These are phyloP conservation scores for Trichoderma hamatum DNA, from an alignment of 2,329 filamentous ascomycete species.

Conservation along the genomic window DNA sequence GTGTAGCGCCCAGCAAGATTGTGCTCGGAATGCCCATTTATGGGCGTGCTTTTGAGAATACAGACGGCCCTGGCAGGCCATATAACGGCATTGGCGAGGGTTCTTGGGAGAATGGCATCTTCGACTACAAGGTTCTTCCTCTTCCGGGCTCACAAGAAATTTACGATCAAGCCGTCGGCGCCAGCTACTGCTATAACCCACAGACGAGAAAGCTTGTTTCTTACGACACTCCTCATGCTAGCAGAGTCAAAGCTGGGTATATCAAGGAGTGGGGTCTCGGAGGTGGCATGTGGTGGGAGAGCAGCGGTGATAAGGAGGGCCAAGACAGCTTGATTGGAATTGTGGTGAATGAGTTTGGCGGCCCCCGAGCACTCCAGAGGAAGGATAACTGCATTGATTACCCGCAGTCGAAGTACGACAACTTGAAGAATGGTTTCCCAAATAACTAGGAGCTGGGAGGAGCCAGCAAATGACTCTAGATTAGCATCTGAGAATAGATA, in stretches of 20 bases:
- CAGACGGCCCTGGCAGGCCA: constrained; percentile 69
- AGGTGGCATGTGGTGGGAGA: constrained; percentile 98
- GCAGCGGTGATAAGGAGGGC: constrained; percentile 71
- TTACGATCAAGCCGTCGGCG: constrained; percentile 65
- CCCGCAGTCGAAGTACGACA: constrained; percentile 71
- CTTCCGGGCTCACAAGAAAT: constrained; percentile 65
- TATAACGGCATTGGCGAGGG: constrained; percentile 77
- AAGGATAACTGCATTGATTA: constrained; percentile 64
- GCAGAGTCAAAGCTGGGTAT: constrained; percentile 70
- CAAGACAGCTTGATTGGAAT: constrained; percentile 68
- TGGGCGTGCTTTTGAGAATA: constrained; percentile 80
- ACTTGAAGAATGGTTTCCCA: constrained; percentile 62
- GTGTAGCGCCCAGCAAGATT: constrained; percentile 71
- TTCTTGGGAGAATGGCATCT: constrained; percentile 81
- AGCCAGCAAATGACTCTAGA: background rate
- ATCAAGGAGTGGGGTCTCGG: constrained; percentile 70
- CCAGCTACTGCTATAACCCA: constrained; percentile 77
- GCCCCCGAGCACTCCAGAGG: constrained; percentile 52
- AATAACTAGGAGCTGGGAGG: constrained; percentile 39
- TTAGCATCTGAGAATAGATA: background rate
- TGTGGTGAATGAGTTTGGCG: constrained; percentile 63
- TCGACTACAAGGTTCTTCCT: constrained; percentile 87
- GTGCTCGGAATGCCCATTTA: constrained; percentile 93
- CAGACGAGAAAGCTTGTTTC: constrained; percentile 68
- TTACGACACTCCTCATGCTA: constrained; percentile 75